A percentile compares a stretch with the other conserved stretches of the same genome.
Evolutionary conservation across 2,329 filamentous ascomycete genomes (phyloP).

Genomic region (Neonectria hederae): DNA sequence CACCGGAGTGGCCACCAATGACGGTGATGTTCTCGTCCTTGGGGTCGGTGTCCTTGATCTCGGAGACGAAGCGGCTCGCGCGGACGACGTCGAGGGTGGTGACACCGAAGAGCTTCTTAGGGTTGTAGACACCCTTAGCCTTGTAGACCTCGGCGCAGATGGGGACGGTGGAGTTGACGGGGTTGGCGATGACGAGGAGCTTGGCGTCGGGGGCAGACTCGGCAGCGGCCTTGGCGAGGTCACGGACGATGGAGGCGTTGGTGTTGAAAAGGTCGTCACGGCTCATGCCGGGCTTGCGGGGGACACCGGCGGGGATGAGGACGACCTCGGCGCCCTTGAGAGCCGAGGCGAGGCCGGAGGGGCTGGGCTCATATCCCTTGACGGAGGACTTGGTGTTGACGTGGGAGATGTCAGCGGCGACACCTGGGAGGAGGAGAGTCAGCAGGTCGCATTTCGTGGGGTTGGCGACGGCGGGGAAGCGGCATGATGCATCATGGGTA

Average conservation of each 20-base stretch:
- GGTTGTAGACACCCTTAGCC: slow-evolving; percentile 94
- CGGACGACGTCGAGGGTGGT: slow-evolving; percentile 99
- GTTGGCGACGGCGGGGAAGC: slow-evolving; percentile 24
- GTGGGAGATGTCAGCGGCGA: slow-evolving; percentile 97
- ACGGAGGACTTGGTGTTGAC: slow-evolving; percentile 99
- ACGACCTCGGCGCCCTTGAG: slow-evolving; percentile 93
- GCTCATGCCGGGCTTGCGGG: slow-evolving; percentile 99
- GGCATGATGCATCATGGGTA: slow-evolving; percentile 25
- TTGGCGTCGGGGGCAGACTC: slow-evolving; percentile 91
- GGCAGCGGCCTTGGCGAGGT: slow-evolving; percentile 94
- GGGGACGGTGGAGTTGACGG: slow-evolving; percentile 99
- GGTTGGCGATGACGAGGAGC: slow-evolving; percentile 98
- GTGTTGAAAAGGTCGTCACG: slow-evolving; percentile 99
- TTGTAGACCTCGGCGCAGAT: slow-evolving; percentile 99
- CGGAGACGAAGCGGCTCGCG: slow-evolving; percentile 95
- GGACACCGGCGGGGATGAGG: slow-evolving; percentile 97
- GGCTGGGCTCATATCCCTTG: slow-evolving; percentile 84
- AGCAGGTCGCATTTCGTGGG: slow-evolving; percentile 17
- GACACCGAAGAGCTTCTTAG: slow-evolving; percentile 98
- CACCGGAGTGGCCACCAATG: slow-evolving; percentile 95
- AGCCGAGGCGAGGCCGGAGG: slow-evolving; percentile 77
- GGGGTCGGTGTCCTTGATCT: slow-evolving; percentile 91
- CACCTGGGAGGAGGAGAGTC: slow-evolving; percentile 68
- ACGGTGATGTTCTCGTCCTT: slow-evolving; percentile 94
- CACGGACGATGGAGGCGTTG: slow-evolving; percentile 99